Evolutionary conservation across 306 rosid genomes (phyloP), one percentile per base, ranked within the genome.

Genomic region (Gillenia trifoliata): DNA sequence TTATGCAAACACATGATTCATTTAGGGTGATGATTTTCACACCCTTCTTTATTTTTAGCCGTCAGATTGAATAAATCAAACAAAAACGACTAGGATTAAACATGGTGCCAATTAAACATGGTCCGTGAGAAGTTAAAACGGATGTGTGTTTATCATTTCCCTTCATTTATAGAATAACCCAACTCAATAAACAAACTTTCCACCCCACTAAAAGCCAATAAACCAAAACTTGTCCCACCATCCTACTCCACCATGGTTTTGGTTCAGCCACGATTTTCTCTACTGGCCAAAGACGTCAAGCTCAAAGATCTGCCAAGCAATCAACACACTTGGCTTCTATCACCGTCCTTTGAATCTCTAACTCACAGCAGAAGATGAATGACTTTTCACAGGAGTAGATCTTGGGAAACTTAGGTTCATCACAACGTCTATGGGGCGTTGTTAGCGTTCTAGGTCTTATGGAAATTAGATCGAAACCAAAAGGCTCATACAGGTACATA

Each of bases 221-320:
- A 16, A 72, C 26, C 56, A 59, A 26, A 40, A 59, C 68, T 57
- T 17, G 75, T 72, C 28, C 75, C 56, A 38, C 75, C 11, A 5
- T 26, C 20, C 56, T 20, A 72, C 68, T 72, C 57, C 66, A 59
- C 40, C 25, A 45, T 59, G 57, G 57, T 3, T 72, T 59, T 41
- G 12, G 34, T 59, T 26, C n/a, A 3, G 43, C 76, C 76, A 60
- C 76, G 19, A 57, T 3, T 40, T 72, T 12, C n/a, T 41, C 40
- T 17, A 40, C 29, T 26, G 56, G 43, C 47, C 41, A 72, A 28
- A 26, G 76, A 72, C 54, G 67, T 31, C 47, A 40, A 49, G 54
- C 56, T 72, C 38, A 26, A 4, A 36, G 40, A 45, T 26, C 19
- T 25, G 15, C 57, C 68, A 41, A 41, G 55, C 41, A 56, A 71